Percentiles rank a stretch among this genome's conserved stretches.
Conservation (phyloP, 345 rosid species). For the Syzygium grande region DNA sequence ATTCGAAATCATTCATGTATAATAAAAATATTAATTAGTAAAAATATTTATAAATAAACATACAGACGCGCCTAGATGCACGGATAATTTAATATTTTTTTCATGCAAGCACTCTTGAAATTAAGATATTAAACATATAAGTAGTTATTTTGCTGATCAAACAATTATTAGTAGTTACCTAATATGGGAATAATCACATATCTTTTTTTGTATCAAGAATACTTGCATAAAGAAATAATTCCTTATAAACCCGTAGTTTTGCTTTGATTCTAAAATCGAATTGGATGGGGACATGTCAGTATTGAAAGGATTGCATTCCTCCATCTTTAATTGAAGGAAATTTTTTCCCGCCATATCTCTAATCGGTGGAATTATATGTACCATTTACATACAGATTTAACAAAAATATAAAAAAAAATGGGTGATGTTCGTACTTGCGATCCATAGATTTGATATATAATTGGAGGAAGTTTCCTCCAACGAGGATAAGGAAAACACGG, state of each 20-base stretch:
- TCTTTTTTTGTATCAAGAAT: background rate
- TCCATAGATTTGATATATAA: background rate
- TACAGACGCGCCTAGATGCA: background rate
- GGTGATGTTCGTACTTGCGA: accelerated
- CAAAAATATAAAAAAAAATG: background rate
- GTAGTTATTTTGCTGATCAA: background rate
- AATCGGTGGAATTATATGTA: background rate
- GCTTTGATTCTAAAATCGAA: background rate
- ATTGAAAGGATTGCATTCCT: background rate
- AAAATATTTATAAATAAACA: background rate
- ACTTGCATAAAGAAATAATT: background rate
- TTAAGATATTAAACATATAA: background rate
- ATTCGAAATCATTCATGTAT: background rate
- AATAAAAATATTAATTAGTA: background rate
- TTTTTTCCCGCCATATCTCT: background rate
- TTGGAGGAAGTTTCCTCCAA: background rate
- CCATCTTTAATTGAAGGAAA: background rate
- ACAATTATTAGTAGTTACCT: background rate
- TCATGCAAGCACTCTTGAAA: background rate
- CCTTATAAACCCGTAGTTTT: background rate
- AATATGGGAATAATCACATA: background rate
- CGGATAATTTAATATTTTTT: background rate
- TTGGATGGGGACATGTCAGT: background rate
- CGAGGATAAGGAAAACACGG: background rate
- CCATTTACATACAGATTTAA: background rate